A percentile compares a stretch with the other conserved stretches of the same genome.
phyloP scores from a whole-genome alignment of 1,284 basidiomycete species.

The Trichosporon asahii region DNA sequence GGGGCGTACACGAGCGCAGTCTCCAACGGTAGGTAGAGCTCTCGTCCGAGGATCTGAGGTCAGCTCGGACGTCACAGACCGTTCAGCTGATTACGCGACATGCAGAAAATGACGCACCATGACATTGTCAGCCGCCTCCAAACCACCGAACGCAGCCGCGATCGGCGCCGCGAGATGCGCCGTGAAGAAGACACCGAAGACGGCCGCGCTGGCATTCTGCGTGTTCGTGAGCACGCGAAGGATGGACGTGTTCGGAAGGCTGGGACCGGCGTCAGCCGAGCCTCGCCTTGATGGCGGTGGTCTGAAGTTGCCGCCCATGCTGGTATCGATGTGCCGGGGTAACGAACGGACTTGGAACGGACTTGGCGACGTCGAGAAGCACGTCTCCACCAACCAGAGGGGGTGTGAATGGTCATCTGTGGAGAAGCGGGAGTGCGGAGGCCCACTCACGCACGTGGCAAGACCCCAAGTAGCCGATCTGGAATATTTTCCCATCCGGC shows the following conservation, averaged over 20 bases:
- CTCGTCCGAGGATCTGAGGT: conserved; percentile 40
- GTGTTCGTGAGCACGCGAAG: conserved; percentile 41
- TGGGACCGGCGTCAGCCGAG: conserved; percentile 4
- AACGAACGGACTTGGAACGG: background rate
- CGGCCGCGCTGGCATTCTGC: conserved; percentile 46
- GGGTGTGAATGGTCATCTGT: background rate
- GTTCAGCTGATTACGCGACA: no score
- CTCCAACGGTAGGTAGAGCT: conserved; percentile 44
- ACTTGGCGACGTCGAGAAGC: background rate
- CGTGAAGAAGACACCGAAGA: conserved; percentile 42
- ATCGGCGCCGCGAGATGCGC: conserved; percentile 46
- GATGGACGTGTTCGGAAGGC: conserved; percentile 16
- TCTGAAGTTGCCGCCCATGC: background rate
- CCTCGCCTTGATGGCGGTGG: background rate
- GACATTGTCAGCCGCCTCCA: conserved; percentile 35
- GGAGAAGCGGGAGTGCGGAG: background rate
- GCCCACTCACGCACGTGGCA: background rate
- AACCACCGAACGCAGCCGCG: conserved; percentile 38
- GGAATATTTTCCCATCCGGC: background rate
- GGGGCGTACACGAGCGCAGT: conserved; percentile 39
- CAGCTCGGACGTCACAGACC: conserved; percentile 13
- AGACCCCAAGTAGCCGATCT: background rate
- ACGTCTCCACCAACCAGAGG: background rate
- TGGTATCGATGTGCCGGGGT: background rate
- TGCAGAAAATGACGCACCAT: conserved; percentile 28